Base-by-base conservation (phyloP, 805 yeast species). In the Wickerhamiella azymoides region DNA sequence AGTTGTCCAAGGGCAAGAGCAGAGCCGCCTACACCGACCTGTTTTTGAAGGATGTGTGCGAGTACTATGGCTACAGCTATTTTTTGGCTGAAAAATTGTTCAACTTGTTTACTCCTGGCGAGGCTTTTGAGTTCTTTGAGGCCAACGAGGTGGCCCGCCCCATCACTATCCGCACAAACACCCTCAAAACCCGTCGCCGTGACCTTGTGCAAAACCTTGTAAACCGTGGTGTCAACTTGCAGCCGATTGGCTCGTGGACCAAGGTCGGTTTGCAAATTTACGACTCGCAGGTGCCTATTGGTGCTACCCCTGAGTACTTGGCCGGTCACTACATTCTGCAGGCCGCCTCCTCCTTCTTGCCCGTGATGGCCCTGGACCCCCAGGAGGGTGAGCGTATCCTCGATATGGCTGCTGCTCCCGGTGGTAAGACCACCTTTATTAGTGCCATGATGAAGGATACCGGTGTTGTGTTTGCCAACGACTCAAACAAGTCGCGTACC, bases 371-470 rank as follows among this genome's bases (percentile, higher is more conserved):
- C 0, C 69, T 92, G 56, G 89, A 79, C 51, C 98, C 99, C n/a
- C 93, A 86, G 62, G 96, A 86, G 65, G 79, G 83, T 61, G 99
- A 92, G 69, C 80, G 98, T 59, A 73, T 92, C 36, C 70, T 92
- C 52, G 99, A 92, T 68, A 92, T 92, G 99, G 97, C 98, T 40
- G 94, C 98, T 50, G 96, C 98, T 25, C 98, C 98, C 53, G 98
- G 98, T 69, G 98, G 98, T 66, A 89, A 89, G 62, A 85, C 96
- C 17, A 89, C 98, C 2, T 88, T 85, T 62, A 76, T 89, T 45
- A 77, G 94, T 32, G 96, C 99, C 1, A 65, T 89, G 67, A 92
- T 92, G 97, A 92, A 92, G 62, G 92, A 92, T 65, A 92, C 98
- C 1, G 99, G 99, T 24, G 79, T 89, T 63, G 84, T 92, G 18